Evolutionary conservation across 257 asterid genomes (phyloP).

Genomic region (Orobanche coerulescens): DNA sequence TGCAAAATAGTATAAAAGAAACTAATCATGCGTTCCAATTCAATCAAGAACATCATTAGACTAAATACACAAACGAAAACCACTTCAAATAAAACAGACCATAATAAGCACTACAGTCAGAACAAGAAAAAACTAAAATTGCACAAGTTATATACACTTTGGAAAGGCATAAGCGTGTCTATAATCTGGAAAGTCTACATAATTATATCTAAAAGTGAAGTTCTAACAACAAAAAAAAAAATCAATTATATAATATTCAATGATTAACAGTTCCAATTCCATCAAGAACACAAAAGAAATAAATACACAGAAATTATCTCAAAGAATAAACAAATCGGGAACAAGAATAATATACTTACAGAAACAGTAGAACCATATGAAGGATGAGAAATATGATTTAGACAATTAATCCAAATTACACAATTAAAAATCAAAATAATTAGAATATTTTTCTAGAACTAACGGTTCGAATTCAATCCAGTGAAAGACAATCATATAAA

Average conservation of each 20-base stretch:
- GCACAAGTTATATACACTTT: background rate
- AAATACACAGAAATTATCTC: background rate
- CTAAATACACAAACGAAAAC: background rate
- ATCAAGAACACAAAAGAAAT: background rate
- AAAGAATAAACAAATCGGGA: background rate
- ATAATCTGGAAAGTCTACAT: too few species aligned
- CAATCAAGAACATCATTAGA: background rate
- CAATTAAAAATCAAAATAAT: background rate
- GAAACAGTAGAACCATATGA: conserved; percentile 12
- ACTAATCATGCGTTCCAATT: background rate
- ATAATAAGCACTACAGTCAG: background rate
- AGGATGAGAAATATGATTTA: conserved; percentile 1
- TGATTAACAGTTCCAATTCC: background rate
- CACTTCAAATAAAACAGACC: background rate
- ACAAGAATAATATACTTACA: conserved; percentile 2
- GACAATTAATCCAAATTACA: background rate
- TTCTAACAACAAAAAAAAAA: background rate
- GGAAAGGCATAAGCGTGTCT: background rate
- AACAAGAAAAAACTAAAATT: background rate
- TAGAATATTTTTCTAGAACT: conserved; percentile 1
- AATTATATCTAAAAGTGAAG: too few species aligned
- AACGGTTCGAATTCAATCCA: conserved; percentile 22
- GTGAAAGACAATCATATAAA: conserved; percentile 8
- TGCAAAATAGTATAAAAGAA: background rate
- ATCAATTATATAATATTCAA: background rate